Base-by-base conservation (phyloP, 2,329 filamentous ascomycete genomes). In the Calonectria honghensis region DNA sequence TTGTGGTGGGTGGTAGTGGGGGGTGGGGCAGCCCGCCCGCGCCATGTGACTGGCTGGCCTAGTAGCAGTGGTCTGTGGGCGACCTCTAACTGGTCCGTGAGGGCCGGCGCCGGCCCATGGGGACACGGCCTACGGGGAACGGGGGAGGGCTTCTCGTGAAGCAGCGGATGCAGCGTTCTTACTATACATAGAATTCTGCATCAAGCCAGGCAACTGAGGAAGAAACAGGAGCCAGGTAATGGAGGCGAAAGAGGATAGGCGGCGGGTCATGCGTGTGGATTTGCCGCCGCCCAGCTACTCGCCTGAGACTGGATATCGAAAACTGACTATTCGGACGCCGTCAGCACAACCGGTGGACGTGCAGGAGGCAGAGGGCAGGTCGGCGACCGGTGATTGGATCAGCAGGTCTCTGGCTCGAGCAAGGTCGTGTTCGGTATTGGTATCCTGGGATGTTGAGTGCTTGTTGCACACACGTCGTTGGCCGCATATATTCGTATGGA, bases 1-100 rank as follows among this genome's bases (percentile, higher is more conserved):
- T 37, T 51, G 29, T 67, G 50, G 66, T 69, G 71, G 65, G 71
- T 73, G 65, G 39, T 29, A 64, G 64, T 39, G 64, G 45, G 35
- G 50, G 52, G 57, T 64, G 54, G 65, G 59, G 59, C 50, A 18
- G 52, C 31, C 68, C 72, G 72, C 66, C 73, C 72, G 76, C 72
- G 70, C 71, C 76, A 75, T 72, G 72, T 77, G 73, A 77, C 70
- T 78, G 78, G 78, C 71, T 75, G 70, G 63, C 61, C 72, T 76
- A 76, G 54, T 73, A 68, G 73, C 67, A 76, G 73, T 61, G 76
- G 74, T 71, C 77, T 78, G 77, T 51, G 50, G 63, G 45, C 59
- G 67, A 61, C 50, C 61, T 73, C 35, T 69, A 51, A 73, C 57
- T 73, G 71, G 71, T 57, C 72, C 61, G 72, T 68, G 64, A 48